A percentile compares a stretch with the other conserved stretches of the same genome.
These are phyloP conservation scores for Helichrysum umbraculigerum DNA, from an alignment of 129 eudicot genomes.

Conservation along the genomic window DNA sequence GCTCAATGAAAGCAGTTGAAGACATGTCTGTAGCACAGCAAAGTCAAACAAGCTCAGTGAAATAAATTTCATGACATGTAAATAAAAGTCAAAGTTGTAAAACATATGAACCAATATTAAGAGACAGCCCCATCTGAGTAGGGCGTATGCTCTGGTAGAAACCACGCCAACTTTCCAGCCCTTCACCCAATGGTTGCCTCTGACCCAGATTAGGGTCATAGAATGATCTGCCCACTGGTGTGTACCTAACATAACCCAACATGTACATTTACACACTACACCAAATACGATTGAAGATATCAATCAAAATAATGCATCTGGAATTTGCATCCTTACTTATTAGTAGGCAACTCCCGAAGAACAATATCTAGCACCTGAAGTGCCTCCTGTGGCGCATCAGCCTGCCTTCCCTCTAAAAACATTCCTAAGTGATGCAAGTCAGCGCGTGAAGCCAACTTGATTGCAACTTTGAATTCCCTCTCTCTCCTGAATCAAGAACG, in stretches of 20 bases:
- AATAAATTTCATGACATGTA: neutral
- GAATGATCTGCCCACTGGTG: slow-evolving; percentile 85
- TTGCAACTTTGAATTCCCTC: slow-evolving; percentile 77
- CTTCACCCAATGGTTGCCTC: slow-evolving; percentile 83
- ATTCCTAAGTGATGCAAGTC: slow-evolving; percentile 84
- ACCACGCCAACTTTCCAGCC: slow-evolving; percentile 95
- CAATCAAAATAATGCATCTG: neutral
- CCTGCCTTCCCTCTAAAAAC: slow-evolving; percentile 81
- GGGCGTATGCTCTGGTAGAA: slow-evolving; percentile 96
- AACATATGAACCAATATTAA: slow-evolving; percentile 60
- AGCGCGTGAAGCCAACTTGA: slow-evolving; percentile 88
- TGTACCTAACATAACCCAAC: slow-evolving; percentile 49
- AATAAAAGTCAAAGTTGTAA: neutral
- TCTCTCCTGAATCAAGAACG: slow-evolving; percentile 54
- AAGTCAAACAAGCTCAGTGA: slow-evolving; percentile 9
- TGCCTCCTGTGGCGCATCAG: slow-evolving; percentile 98
- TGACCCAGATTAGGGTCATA: slow-evolving; percentile 67
- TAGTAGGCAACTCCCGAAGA: slow-evolving; percentile 81
- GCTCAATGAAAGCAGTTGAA: slow-evolving; percentile 93
- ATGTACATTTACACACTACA: neutral
- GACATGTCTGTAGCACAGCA: slow-evolving; percentile 78
- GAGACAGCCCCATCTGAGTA: slow-evolving; percentile 96
- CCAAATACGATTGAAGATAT: neutral
- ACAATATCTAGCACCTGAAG: slow-evolving; percentile 95
- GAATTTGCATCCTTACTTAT: slow-evolving; percentile 39